Evolutionary conservation across 2,329 filamentous ascomycete genomes (phyloP).

Genomic region (Lizonia empirigonia): DNA sequence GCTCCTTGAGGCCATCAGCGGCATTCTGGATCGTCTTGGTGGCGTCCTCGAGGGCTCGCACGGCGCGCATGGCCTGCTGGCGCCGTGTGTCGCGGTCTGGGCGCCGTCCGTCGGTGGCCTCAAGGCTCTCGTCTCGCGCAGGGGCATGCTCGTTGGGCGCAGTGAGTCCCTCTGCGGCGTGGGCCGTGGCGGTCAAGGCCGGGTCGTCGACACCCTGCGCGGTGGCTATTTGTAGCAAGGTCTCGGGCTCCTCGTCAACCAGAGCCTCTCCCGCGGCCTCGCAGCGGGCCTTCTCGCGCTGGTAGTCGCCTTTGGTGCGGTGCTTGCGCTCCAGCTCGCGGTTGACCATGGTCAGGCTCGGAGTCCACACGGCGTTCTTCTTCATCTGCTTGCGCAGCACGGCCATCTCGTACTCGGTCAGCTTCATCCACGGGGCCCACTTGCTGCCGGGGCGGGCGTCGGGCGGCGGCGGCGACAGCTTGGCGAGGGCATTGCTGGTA

Average conservation of each 20-base stretch:
- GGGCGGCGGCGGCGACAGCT: conserved; percentile 63
- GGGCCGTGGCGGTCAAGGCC: conserved; percentile 19
- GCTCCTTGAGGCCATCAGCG: conserved; percentile 43
- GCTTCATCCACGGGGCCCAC: conserved; percentile 66
- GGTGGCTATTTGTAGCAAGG: conserved; percentile 30
- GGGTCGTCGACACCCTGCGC: conserved; percentile 26
- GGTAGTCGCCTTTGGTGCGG: conserved; percentile 57
- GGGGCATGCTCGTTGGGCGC: conserved; percentile 19
- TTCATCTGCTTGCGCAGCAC: conserved; percentile 84
- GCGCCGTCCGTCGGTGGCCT: conserved; percentile 77
- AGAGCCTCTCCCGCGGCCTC: conserved; percentile 69
- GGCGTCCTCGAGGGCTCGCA: conserved; percentile 45
- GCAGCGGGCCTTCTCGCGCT: conserved; percentile 61
- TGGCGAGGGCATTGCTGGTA: conserved; percentile 65
- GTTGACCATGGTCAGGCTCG: conserved; percentile 84
- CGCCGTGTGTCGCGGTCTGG: conserved; percentile 68
- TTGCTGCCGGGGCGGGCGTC: conserved; percentile 65
- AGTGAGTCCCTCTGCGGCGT: conserved; percentile 13
- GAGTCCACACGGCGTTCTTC: conserved; percentile 86
- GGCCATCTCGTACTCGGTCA: conserved; percentile 72
- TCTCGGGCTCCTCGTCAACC: conserved; percentile 59
- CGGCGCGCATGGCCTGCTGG: conserved; percentile 55
- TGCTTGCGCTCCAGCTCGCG: conserved; percentile 74
- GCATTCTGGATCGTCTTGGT: conserved; percentile 43
- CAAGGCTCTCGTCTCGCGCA: conserved; percentile 63